A percentile compares a stretch with the other conserved stretches of the same genome.
Conservation (phyloP, 1,284 basidiomycete genomes). For the Trichosporon ovoides region DNA sequence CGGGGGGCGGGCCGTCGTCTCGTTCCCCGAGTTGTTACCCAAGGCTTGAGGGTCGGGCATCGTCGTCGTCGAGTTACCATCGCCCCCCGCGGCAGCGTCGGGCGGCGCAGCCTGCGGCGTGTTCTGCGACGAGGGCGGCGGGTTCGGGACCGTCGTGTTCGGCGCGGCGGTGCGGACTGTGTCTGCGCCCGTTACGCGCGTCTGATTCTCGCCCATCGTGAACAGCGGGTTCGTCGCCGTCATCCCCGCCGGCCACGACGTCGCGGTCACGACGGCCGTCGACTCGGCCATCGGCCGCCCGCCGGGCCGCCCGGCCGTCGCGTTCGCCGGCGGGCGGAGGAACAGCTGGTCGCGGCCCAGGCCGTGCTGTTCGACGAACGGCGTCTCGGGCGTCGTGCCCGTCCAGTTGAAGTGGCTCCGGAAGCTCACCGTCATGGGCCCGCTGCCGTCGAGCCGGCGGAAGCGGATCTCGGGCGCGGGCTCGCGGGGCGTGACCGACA, state of each 20-base stretch:
- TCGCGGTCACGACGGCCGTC: neutral
- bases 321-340: slow-evolving; percentile 16
- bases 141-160: neutral
- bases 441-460: slow-evolving; percentile 30
- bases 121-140: no score
- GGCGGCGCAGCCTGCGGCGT: no score
- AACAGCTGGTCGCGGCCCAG: slow-evolving; percentile 46
- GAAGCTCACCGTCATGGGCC: slow-evolving; percentile 42
- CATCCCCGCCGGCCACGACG: neutral
- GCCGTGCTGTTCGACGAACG: slow-evolving; percentile 29
- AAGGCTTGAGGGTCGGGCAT: no score
- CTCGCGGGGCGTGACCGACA: neutral
- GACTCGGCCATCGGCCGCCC: neutral
- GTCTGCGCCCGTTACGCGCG: neutral
- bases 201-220: neutral
- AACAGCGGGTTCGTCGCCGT: neutral
- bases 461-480: slow-evolving; percentile 22
- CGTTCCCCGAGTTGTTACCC: neutral
- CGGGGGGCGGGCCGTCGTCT: neutral
- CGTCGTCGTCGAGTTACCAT: no score
- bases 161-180: neutral
- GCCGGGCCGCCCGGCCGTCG: neutral
- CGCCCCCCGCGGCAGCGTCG: no score
- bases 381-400: slow-evolving; percentile 20
- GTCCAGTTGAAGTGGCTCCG: slow-evolving; percentile 51